Evolutionary conservation across 176 grass and related monocot genomes (phyloP).

Genomic region (Avena eriantha): DNA sequence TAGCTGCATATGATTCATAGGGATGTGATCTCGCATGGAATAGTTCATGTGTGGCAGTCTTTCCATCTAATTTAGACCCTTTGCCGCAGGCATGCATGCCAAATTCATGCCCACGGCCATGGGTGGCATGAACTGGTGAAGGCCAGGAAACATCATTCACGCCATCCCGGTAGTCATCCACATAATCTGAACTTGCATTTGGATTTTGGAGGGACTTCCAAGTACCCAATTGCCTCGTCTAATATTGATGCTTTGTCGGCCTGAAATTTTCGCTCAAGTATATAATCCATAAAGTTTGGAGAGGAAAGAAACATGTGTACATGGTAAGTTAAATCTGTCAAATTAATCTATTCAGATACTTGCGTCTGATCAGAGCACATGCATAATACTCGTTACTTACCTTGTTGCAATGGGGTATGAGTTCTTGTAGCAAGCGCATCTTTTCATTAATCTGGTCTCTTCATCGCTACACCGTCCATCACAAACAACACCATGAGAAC

Average conservation of each 20-base stretch:
- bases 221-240: slow-evolving; percentile 88
- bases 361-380: slow-evolving; percentile 24
- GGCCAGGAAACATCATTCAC: slow-evolving; percentile 75
- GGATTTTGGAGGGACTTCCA: slow-evolving; percentile 77
- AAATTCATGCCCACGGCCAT: slow-evolving; percentile 64
- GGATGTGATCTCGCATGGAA: slow-evolving; percentile 62
- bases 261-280: slow-evolving; percentile 47
- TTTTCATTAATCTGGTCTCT: slow-evolving; percentile 95
- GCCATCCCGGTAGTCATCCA: slow-evolving; percentile 85
- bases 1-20: slow-evolving; percentile 51
- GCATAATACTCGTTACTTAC: slow-evolving; percentile 48
- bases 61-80: slow-evolving; percentile 65
- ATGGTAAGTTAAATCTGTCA: background rate
- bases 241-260: slow-evolving; percentile 92
- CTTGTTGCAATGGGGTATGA: slow-evolving; percentile 94
- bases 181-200: slow-evolving; percentile 96
- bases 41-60: slow-evolving; percentile 58
- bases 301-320: slow-evolving; percentile 5
- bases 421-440: slow-evolving; percentile 83
- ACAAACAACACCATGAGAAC: slow-evolving; percentile 25
- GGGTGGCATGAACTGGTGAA: slow-evolving; percentile 68
- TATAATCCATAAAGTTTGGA: background rate
- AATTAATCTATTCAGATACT: slow-evolving; percentile 5
- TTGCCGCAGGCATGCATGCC: slow-evolving; percentile 56
- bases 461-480: slow-evolving; percentile 69